Percentiles rank a stretch among this genome's conserved stretches.
Evolutionary conservation across 208 protist species (phyloP).

Genomic region (Histomonas meleagridis): DNA sequence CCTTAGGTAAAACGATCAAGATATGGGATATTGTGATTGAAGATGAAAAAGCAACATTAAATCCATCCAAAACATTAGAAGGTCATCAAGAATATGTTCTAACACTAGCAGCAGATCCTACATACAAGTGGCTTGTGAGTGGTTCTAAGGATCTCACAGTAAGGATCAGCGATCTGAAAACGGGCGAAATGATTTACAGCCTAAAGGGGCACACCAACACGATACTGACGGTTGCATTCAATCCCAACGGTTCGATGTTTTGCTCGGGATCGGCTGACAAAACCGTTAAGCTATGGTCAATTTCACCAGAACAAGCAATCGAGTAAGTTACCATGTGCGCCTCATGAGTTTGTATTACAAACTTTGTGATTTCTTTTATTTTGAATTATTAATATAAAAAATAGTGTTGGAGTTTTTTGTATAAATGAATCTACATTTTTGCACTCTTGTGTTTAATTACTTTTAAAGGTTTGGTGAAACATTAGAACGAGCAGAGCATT

Average conservation of each 20-base stretch:
- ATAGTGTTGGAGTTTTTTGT: too few relatives aligned
- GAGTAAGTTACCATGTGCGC: slow-evolving; percentile 13
- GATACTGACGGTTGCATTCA: not conserved
- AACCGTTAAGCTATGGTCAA: not conserved
- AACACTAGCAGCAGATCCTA: not conserved
- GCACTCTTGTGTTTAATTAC: too few relatives aligned
- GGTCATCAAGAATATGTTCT: not conserved
- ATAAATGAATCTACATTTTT: too few relatives aligned
- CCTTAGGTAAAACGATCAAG: not conserved
- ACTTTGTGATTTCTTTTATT: too few relatives aligned
- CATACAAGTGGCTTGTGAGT: not conserved
- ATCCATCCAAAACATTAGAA: not conserved
- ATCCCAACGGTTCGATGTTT: not conserved
- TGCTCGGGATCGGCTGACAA: not conserved
- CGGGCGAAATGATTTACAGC: not conserved
- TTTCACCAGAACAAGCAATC: not conserved
- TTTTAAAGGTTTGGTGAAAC: too few relatives aligned
- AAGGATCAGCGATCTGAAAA: not conserved
- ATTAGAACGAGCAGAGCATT: too few relatives aligned
- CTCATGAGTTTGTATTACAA: too few relatives aligned
- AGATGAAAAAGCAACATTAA: not conserved
- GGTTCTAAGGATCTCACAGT: slow-evolving; percentile 5
- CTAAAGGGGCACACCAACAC: not conserved
- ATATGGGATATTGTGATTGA: not conserved
- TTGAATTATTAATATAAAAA: too few relatives aligned